Evolutionary conservation across 2,329 filamentous ascomycete genomes (phyloP), one percentile per base, ranked within the genome.

Genomic region (Alternaria arbusti): DNA sequence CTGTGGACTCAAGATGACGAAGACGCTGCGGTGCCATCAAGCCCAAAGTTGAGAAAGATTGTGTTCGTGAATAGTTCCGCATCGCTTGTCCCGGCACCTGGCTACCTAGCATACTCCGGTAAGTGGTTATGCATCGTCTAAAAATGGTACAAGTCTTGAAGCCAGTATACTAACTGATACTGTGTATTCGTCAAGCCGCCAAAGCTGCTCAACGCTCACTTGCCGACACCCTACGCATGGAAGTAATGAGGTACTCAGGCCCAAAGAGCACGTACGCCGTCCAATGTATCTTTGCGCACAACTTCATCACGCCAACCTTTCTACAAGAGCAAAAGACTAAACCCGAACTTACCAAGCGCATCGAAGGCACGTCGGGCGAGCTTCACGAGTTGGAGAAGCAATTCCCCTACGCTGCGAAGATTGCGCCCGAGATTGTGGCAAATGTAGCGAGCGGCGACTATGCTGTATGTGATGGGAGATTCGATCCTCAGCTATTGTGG

Each of bases 191-290:
- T 40, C n/a, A 17, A 66, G 64, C 61, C 26, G 26, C 50, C 12
- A 67, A 67, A 44, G 46, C 25, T 36, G 62, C 62, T 12, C 28
- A 52, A n/a, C 58, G 63, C n/a, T 70, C 68, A 2, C 56, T 77
- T 6, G 71, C 74, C 15, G 73, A 76, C 51, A 75, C 74, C 1
- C 59, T 77, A 25, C 57, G 74, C n/a, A 67, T 74, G 60, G 71
- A 40, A 40, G 36, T 40, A 10, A 11, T 40, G 36, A 71, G 59
- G 69, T 64, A 9, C 49, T 70, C 8, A 64, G 72, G 58, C 22
- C 51, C 64, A 3, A 58, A 36, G 10, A 71, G 67, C 17, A 69
- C 59, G 1, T 77, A 75, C 57, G 69, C 49, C 12, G 63, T 74
- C 6, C 74, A 74, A 28, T 73, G 69, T 44, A 67, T 68, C 11